phyloP scores from a whole-genome alignment of 2,329 filamentous ascomycete genomes.

The Rachicladosporium sp. region DNA sequence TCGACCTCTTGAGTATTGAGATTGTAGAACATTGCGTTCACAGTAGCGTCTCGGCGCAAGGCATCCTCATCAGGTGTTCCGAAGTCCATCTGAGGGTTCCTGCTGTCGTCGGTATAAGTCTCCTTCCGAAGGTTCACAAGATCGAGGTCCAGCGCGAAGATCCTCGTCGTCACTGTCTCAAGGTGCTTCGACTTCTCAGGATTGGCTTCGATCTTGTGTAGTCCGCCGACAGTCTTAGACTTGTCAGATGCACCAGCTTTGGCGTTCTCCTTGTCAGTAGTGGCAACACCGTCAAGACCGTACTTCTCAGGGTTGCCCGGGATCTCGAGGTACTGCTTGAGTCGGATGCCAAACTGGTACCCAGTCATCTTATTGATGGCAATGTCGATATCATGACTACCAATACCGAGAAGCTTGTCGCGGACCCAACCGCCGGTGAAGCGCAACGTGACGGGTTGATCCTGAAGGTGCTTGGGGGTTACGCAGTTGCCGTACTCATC shows the following conservation, averaged over 20 bases:
- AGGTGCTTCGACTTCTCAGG: constrained; percentile 95
- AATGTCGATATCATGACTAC: constrained; percentile 71
- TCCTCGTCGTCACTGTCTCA: constrained; percentile 75
- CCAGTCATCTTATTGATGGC: constrained; percentile 81
- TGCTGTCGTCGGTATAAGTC: constrained; percentile 75
- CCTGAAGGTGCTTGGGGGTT: constrained; percentile 20
- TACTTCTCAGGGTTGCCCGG: constrained; percentile 51
- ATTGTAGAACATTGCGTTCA: constrained; percentile 96
- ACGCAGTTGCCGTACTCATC: constrained; percentile 14
- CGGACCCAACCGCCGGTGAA: constrained; percentile 84
- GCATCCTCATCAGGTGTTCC: constrained; percentile 87
- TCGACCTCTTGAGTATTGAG: constrained; percentile 67
- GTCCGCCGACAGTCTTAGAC: constrained; percentile 52
- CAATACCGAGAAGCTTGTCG: constrained; percentile 62
- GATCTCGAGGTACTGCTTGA: constrained; percentile 55
- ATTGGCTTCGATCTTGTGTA: constrained; percentile 84
- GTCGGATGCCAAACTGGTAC: constrained; percentile 56
- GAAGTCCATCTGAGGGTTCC: constrained; percentile 87
- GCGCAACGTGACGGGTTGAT: constrained; percentile 46
- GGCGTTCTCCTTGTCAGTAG: constrained; percentile 26
- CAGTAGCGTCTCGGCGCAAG: constrained; percentile 74
- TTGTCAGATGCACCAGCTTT: constrained; percentile 30
- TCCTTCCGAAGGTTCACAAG: constrained; percentile 91
- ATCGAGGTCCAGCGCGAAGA: constrained; percentile 81
- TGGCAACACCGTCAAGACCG: constrained; percentile 29